These are phyloP conservation scores for Stachybotrys echinatus DNA, from an alignment of 2,329 filamentous ascomycete genomes.

Conservation along the genomic window DNA sequence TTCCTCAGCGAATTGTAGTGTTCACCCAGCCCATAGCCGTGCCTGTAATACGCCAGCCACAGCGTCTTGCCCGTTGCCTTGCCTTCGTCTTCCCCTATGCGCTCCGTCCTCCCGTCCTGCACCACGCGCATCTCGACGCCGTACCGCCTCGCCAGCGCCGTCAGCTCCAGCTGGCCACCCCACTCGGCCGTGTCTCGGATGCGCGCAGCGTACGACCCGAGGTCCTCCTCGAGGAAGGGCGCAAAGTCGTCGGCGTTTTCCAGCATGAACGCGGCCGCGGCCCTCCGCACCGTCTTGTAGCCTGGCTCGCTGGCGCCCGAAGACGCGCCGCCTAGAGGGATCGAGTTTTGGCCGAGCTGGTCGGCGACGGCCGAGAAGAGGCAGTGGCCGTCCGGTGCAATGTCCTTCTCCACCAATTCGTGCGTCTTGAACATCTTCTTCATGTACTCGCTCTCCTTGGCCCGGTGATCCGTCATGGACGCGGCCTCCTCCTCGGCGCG, in stretches of 20 bases:
- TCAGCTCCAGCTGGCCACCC: constrained; percentile 89
- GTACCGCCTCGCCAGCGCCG: constrained; percentile 78
- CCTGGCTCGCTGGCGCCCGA: constrained; percentile 23
- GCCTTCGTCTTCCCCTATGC: constrained; percentile 50
- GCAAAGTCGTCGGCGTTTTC: constrained; percentile 73
- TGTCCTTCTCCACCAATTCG: constrained; percentile 67
- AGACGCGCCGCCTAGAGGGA: constrained; percentile 29
- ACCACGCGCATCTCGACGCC: constrained; percentile 77
- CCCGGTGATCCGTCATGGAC: constrained; percentile 66
- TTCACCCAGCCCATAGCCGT: constrained; percentile 90
- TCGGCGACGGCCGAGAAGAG: constrained; percentile 89
- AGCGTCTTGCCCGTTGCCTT: constrained; percentile 49
- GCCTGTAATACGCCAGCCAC: constrained; percentile 93
- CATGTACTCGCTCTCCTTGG: constrained; percentile 67
- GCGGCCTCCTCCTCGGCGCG: constrained; percentile 72
- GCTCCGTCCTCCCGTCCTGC: constrained; percentile 77
- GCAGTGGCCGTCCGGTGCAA: constrained; percentile 90
- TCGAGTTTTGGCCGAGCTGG: constrained; percentile 57
- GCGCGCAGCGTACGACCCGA: constrained; percentile 67
- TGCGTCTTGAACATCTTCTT: constrained; percentile 57
- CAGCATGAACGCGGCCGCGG: constrained; percentile 73
- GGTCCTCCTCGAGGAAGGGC: constrained; percentile 78
- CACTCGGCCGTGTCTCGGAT: constrained; percentile 88
- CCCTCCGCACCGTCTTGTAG: constrained; percentile 64
- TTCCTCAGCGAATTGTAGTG: constrained; percentile 88